Evolutionary conservation across 2,329 filamentous ascomycete species (phyloP).

Genomic region (Colletotrichum scovillei): DNA sequence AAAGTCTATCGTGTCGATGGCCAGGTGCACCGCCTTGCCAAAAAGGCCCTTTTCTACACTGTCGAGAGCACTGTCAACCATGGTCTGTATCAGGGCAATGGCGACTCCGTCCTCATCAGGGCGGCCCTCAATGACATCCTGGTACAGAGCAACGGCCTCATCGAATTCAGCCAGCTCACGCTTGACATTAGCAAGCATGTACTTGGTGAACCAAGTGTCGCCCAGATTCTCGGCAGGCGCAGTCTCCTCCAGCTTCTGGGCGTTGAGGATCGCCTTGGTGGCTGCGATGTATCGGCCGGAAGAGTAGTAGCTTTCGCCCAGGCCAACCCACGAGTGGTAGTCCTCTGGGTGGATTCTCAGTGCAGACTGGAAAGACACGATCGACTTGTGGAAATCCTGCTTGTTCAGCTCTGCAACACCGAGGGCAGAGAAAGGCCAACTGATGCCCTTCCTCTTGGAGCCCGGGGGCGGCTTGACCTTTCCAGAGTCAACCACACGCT

Average conservation of each 20-base stretch:
- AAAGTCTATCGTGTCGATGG: conserved; percentile 74
- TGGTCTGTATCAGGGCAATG: conserved; percentile 87
- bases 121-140: conserved; percentile 74
- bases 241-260: conserved; percentile 77
- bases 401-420: conserved; percentile 96
- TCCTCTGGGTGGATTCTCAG: conserved; percentile 85
- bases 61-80: conserved; percentile 83
- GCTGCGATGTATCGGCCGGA: conserved; percentile 95
- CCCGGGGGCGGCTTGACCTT: conserved; percentile 91
- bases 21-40: conserved; percentile 81
- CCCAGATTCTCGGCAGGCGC: conserved; percentile 54
- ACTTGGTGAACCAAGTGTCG: conserved; percentile 94
- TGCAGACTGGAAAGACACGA: conserved; percentile 91
- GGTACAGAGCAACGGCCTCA: conserved; percentile 82
- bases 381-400: conserved; percentile 88
- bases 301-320: conserved; percentile 97
- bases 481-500: conserved; percentile 93
- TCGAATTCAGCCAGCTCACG: conserved; percentile 92
- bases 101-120: conserved; percentile 86
- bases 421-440: conserved; percentile 95
- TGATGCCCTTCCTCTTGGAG: conserved; percentile 91
- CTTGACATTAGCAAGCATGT: conserved; percentile 96
- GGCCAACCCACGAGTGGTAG: conserved; percentile 95
- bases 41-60: conserved; percentile 87
- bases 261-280: conserved; percentile 88